Evolutionary conservation across 1,284 basidiomycete genomes (phyloP).

Genomic region (Wolfiporia cocos): DNA sequence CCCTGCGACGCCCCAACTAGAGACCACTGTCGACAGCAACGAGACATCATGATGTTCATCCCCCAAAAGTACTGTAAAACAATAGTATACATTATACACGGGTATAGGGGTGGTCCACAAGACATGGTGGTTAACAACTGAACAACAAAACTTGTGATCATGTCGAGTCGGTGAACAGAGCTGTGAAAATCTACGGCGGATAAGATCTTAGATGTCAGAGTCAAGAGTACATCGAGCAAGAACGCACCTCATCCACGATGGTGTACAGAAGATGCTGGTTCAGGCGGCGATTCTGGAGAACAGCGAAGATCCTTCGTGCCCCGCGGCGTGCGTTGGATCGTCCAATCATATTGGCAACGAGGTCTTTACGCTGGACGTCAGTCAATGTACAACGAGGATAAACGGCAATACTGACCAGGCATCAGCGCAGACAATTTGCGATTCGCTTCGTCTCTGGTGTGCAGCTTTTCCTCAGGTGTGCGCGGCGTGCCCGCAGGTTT

Average conservation of each 20-base stretch:
- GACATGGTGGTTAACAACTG: not conserved
- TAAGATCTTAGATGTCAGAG: not conserved
- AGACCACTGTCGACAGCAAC: not conserved
- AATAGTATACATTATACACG: conserved; percentile 1
- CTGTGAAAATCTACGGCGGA: conserved; percentile 17
- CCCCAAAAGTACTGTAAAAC: not conserved
- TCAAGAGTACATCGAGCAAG: not conserved
- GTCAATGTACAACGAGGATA: not conserved
- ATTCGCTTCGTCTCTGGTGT: conserved; percentile 81
- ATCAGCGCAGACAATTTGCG: conserved; percentile 84
- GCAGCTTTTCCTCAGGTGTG: conserved; percentile 72
- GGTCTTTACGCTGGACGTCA: conserved; percentile 43
- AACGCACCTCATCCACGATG: conserved; percentile 77
- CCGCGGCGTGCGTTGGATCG: conserved; percentile 89
- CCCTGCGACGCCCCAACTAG: no score
- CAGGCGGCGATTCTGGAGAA: conserved; percentile 86
- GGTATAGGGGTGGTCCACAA: not conserved
- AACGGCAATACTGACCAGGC: conserved; percentile 54
- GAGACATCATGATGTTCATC: not conserved
- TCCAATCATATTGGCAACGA: conserved; percentile 96
- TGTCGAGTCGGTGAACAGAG: conserved; percentile 17
- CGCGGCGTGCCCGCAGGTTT: conserved; percentile 58
- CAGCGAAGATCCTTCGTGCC: conserved; percentile 85
- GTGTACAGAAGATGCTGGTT: conserved; percentile 91
- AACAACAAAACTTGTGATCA: conserved; percentile 2